Percentiles rank a stretch among this genome's conserved stretches.
These are phyloP conservation scores for Daedalea quercina DNA, from an alignment of 768 basidiomycete species.

Conservation along the genomic window DNA sequence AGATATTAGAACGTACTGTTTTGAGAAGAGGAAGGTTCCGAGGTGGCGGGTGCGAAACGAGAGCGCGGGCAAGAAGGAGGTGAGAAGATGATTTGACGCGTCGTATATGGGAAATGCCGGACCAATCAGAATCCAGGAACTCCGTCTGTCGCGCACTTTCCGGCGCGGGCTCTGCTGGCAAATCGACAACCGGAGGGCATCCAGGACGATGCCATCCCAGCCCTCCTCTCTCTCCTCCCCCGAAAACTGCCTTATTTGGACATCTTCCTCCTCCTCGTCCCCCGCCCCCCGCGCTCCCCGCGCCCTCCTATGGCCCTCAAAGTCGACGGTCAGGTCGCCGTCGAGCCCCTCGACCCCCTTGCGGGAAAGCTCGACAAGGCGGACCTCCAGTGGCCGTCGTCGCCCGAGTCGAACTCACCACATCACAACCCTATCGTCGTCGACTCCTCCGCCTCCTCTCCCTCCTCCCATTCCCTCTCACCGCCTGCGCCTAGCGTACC, in stretches of 20 bases:
- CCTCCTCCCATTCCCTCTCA: conserved; percentile 4
- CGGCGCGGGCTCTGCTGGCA: conserved; percentile 1
- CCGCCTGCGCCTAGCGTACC: background rate
- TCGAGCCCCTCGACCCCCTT: conserved; percentile 9
- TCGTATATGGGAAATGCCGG: conserved; percentile 27
- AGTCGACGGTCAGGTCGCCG: conserved; percentile 8
- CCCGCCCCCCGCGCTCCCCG: conserved; percentile 2
- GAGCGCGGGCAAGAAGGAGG: background rate
- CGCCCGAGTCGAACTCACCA: conserved; percentile 13
- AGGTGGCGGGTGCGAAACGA: background rate
- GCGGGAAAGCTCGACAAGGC: conserved; percentile 11
- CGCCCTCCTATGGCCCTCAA: background rate
- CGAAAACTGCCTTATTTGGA: conserved; percentile 24
- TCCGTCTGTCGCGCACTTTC: background rate
- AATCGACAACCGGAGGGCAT: conserved; percentile 12
- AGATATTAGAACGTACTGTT: too few species aligned
- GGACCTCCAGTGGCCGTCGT: conserved; percentile 13
- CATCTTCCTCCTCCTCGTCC: conserved; percentile 18
- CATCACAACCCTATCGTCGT: conserved; percentile 15
- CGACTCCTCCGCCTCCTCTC: conserved; percentile 8
- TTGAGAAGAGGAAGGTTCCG: background rate
- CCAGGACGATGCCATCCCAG: background rate
- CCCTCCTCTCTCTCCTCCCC: conserved; percentile 18
- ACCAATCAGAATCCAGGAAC: conserved; percentile 19
- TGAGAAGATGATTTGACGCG: conserved; percentile 6